Evolutionary conservation across 2,329 filamentous ascomycete genomes (phyloP).

Genomic region (Magnaporthales sp.): DNA sequence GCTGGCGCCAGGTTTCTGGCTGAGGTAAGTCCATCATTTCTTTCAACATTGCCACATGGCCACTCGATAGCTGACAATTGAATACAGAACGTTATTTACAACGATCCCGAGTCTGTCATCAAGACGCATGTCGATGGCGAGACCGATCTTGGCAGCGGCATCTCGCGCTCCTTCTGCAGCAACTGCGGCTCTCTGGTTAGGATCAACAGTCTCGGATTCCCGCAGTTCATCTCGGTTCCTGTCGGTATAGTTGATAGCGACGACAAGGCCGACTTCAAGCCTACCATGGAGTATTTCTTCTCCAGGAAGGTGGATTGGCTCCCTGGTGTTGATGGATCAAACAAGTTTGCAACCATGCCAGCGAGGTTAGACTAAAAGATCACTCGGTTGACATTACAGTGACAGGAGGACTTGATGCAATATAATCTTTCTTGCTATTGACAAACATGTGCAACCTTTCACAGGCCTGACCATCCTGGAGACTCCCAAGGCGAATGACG

Average conservation of each 20-base stretch:
- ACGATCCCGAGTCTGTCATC: slow-evolving; percentile 9
- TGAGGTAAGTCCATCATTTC: slow-evolving; percentile 10
- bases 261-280: background rate
- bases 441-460: background rate
- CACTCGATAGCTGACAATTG: background rate
- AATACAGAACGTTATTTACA: slow-evolving; percentile 13
- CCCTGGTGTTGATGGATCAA: background rate
- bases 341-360: background rate
- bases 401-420: background rate
- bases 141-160: slow-evolving; percentile 12
- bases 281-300: background rate
- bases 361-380: background rate
- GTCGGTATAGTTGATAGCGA: background rate
- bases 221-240: background rate
- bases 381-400: background rate
- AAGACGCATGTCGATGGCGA: slow-evolving; percentile 11
- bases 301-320: background rate
- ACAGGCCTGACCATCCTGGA: background rate
- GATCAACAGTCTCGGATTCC: background rate
- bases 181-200: slow-evolving; percentile 12
- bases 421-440: no score
- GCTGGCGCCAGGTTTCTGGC: slow-evolving; percentile 12
- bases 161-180: slow-evolving; percentile 15
- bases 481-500: background rate
- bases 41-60: background rate